These are phyloP conservation scores for Penicillium vulpinum DNA, from an alignment of 2,329 filamentous ascomycete species.

Conservation along the genomic window DNA sequence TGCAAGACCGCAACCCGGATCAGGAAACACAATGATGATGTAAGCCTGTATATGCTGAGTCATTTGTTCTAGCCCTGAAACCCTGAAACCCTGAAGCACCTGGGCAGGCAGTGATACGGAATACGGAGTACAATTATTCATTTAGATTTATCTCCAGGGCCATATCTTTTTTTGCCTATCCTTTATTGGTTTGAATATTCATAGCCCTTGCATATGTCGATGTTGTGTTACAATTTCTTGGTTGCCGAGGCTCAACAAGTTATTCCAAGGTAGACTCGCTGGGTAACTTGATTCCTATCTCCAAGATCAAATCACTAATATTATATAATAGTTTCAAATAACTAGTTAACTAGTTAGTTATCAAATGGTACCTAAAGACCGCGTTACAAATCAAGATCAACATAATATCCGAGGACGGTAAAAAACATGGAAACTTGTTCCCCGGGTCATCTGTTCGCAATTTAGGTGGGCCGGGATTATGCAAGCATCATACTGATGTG, in stretches of 20 bases:
- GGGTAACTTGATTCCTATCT: not conserved
- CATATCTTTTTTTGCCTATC: not conserved
- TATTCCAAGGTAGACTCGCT: not conserved
- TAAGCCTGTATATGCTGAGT: slow-evolving; percentile 23
- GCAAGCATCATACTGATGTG: not conserved
- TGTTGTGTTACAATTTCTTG: not conserved
- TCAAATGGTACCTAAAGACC: too few species aligned
- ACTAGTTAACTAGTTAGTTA: too few species aligned
- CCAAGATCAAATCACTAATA: too few species aligned
- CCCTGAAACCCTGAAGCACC: not conserved
- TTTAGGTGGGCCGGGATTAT: not conserved
- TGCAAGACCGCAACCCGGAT: slow-evolving; percentile 6
- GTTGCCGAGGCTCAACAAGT: not conserved
- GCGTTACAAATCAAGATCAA: too few species aligned
- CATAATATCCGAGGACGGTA: too few species aligned
- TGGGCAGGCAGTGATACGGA: not conserved
- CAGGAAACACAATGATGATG: slow-evolving; percentile 17
- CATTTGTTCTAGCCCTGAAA: slow-evolving; percentile 1
- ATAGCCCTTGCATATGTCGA: slow-evolving; percentile 3
- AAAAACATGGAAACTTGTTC: not conserved
- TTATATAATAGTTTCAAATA: too few species aligned
- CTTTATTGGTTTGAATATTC: not conserved
- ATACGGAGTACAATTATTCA: not conserved
- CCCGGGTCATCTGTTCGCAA: not conserved
- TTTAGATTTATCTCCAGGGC: not conserved